These are phyloP conservation scores for apple (Malus domestica) DNA, from an alignment of 306 rosid genomes.

Conservation along the genomic window ASM211411v1 NC_041794.1:1282001-1282500, in stretches of 20 bases:
- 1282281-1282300: not conserved
- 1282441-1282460: not conserved
- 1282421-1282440: not conserved
- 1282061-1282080: conserved; percentile 3
- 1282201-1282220: not conserved
- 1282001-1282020: not conserved
- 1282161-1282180: not conserved
- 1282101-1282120: not conserved
- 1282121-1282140: not conserved
- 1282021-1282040: not conserved
- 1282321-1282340: not conserved
- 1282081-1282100: not conserved
- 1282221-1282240: not conserved
- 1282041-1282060: not conserved
- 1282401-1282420: not conserved
- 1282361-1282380: not conserved
- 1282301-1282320: not conserved
- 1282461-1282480: not conserved
- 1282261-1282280: not conserved
- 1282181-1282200: not conserved
- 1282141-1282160: not conserved
- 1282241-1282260: not conserved
- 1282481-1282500: not conserved
- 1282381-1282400: no score
- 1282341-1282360: not conserved